Base-by-base conservation (phyloP, 805 yeast genomes). In the Candida ulmi region DNA sequence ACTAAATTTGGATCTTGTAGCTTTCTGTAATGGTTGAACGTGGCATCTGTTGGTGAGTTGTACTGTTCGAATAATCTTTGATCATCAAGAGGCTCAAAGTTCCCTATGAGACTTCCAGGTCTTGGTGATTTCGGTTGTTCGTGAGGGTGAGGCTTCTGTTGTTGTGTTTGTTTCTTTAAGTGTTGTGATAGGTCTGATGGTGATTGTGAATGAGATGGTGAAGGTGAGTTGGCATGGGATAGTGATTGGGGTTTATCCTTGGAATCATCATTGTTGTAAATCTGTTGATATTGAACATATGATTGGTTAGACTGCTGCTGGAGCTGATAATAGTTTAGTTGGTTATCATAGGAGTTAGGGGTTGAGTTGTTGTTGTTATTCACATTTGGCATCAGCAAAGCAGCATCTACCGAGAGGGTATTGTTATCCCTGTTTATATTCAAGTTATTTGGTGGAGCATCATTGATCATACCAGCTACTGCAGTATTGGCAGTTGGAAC, bases 251-350 rank as follows among this genome's bases (percentile, higher is more conserved):
- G 12, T 16, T 29, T 13, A 15, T 12, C 17, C 9, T 21, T 21
- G 9, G 24, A 7, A 21, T 21, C 24, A 9, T 21, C 11, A 13
- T n/a, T 24, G 31, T 28, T 28, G 18, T 28, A 9, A 17, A 28
- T n/a, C 9, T 28, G 13, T 6, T 5, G 31, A 16, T 6, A 28
- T 16, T n/a, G 18, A 7, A 5, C 18, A 11, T 15, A 28, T 15
- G 17, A 11, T 11, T 28, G 31, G 6, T n/a, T n/a, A n/a, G 33
- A 33, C 30, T 24, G 32, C 13, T 35, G 36, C 8, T 35, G 40
- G 3, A 15, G 35, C 1, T 12, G 21, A 16, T 33, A n/a, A 16
- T 15, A 24, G n/a, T 28, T 28, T 5, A 28, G 17, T 17, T 28
- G 31, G 6, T 8, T 28, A 8, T 28, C 11, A 8, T 16, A 28